Evolutionary conservation across 1,284 basidiomycete genomes (phyloP), one percentile per base, ranked within the genome.

Genomic region (Lentinus polychrous): DNA sequence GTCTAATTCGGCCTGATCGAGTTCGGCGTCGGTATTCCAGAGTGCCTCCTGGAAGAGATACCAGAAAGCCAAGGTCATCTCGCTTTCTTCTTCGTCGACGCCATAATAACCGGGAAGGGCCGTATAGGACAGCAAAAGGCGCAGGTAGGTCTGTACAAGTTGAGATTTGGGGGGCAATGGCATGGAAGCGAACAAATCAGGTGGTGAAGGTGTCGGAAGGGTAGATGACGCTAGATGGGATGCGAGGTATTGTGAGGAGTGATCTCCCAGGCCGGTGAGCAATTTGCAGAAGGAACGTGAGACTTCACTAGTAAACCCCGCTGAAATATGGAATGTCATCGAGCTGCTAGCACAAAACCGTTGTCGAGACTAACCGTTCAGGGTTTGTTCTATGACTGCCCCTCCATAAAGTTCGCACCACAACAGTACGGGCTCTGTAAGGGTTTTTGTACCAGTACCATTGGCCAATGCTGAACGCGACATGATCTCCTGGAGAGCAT

Each of bases 31-130:
- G 8, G 78, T 78, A 44, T 75, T 81, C 84, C 90, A 91, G 31
- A 95, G 66, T 1, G 88, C 80, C 63, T 95, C 92, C 64, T 94
- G 92, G 50, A 94, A 78, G 22, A 90, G 70, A 53, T 91, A 92
- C 84, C 92, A 95, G 57, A 93, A 92, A 0, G 80, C 80, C 2
- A 94, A 74, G 1, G 86, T 88, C 72, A 89, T 79, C 70, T 93
- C 90, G 58, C 86, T 91, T 59, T 89, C 82, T 46, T 89, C 84
- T 60, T 94, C 91, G 46, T 93, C 90, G 0, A 79, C 75, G 1
- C 86, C 85, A 57, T 83, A 89, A 54, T 78, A 80, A 0, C 89
- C 90, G 0, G 82, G 78, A 27, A 90, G 74, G 0, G 80, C 83
- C 0, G 88, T 91, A 54, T 88, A 85, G 7, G 80, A 74, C n/a